Percentiles rank a stretch among this genome's conserved stretches.
Conservation (phyloP, 2,329 filamentous ascomycete species). For the Lasiodiplodia sp. region DNA sequence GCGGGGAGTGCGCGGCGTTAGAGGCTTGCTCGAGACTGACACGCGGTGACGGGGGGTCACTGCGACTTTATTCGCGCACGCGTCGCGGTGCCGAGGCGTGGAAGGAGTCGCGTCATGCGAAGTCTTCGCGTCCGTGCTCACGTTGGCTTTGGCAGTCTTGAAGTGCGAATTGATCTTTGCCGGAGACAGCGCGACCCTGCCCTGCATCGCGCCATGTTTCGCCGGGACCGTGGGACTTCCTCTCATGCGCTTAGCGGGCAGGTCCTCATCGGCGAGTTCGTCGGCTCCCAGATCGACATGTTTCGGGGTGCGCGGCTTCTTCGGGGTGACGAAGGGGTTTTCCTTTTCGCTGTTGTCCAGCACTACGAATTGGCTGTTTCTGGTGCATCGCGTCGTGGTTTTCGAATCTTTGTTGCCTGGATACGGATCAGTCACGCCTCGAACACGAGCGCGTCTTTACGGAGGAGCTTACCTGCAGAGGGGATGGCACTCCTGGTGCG, state of each 20-base stretch:
- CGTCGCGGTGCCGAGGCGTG: conserved; percentile 82
- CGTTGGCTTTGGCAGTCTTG: conserved; percentile 53
- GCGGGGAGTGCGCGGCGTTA: conserved; percentile 80
- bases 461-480: conserved; percentile 33
- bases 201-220: conserved; percentile 53
- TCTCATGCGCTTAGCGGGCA: conserved; percentile 45
- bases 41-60: conserved; percentile 86
- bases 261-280: conserved; percentile 43
- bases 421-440: conserved; percentile 31
- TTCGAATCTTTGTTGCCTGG: conserved; percentile 10
- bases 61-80: conserved; percentile 70
- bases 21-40: conserved; percentile 75
- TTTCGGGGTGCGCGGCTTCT: conserved; percentile 43
- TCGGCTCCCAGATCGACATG: conserved; percentile 53
- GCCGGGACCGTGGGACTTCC: conserved; percentile 51
- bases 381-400: conserved; percentile 42
- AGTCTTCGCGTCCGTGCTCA: conserved; percentile 56
- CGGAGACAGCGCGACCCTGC: conserved; percentile 53
- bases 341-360: conserved; percentile 72
- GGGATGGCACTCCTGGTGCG: conserved; percentile 45
- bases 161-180: conserved; percentile 57
- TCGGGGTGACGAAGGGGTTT: conserved; percentile 61
- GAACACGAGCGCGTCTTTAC: conserved; percentile 37
- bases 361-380: conserved; percentile 53
- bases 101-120: conserved; percentile 60